Percentiles rank a stretch among this genome's conserved stretches.
These are phyloP conservation scores for Cystobasidiaceae sp. DNA, from an alignment of 1,284 basidiomycete genomes.

Conservation along the genomic window DNA sequence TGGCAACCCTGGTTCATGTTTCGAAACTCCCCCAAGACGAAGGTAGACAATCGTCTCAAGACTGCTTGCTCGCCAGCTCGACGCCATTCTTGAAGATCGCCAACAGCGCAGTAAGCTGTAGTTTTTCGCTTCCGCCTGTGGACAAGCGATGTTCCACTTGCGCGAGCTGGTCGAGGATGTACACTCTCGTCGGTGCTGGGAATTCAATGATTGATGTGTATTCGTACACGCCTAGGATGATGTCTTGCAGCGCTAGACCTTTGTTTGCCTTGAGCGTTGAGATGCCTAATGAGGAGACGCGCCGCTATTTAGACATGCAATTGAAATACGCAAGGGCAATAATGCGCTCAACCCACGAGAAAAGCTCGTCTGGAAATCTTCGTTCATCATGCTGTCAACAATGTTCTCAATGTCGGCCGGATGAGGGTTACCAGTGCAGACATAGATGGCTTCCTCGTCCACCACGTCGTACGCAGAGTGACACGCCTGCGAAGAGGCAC, in stretches of 20 bases:
- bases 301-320: background rate
- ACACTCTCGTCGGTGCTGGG: constrained; percentile 76
- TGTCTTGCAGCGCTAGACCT: constrained; percentile 89
- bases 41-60: no score
- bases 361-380: constrained; percentile 91
- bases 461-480: constrained; percentile 88
- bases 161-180: constrained; percentile 83
- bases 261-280: constrained; percentile 80
- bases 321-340: background rate
- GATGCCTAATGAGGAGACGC: constrained; percentile 59
- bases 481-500: constrained; percentile 58
- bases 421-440: constrained; percentile 93
- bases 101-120: constrained; percentile 85
- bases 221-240: constrained; percentile 89
- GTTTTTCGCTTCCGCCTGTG: constrained; percentile 87
- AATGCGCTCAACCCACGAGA: constrained; percentile 57
- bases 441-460: constrained; percentile 88
- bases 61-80: constrained; percentile 51
- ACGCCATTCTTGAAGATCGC: constrained; percentile 92
- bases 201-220: constrained; percentile 81
- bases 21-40: no score
- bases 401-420: constrained; percentile 88
- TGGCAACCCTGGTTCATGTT: no score
- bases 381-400: constrained; percentile 90
- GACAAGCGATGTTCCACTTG: constrained; percentile 87